Evolutionary conservation across 257 asterid species (phyloP).

Genomic region (Apocynum venetum): DNA sequence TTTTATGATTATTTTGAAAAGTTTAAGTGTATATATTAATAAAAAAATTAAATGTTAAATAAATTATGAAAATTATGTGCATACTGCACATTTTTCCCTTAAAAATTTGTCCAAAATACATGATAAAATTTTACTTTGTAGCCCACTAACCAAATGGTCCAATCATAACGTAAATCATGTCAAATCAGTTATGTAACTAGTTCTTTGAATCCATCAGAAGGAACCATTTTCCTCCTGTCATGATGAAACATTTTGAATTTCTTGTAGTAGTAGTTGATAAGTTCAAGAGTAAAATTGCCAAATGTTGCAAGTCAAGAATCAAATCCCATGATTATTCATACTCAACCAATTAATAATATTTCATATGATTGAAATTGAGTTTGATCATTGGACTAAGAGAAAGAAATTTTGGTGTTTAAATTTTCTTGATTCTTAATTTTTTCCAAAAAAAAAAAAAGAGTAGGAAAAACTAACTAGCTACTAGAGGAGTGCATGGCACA

Average conservation of each 20-base stretch:
- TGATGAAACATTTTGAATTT: conserved; percentile 20
- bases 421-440: too few relatives aligned
- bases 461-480: too few relatives aligned
- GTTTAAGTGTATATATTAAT: too few relatives aligned
- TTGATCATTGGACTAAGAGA: neutral
- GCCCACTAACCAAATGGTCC: conserved; percentile 17
- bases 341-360: neutral
- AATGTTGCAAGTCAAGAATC: neutral
- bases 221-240: conserved; percentile 23
- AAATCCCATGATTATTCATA: neutral
- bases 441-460: too few relatives aligned
- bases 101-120: neutral
- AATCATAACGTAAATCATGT: conserved; percentile 25
- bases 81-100: too few relatives aligned
- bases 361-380: neutral
- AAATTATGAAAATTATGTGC: too few relatives aligned
- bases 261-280: neutral
- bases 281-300: neutral
- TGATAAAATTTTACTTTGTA: neutral
- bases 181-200: conserved; percentile 27
- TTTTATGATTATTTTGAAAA: too few relatives aligned
- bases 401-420: too few relatives aligned
- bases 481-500: too few relatives aligned
- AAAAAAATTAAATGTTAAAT: too few relatives aligned
- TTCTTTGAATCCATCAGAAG: conserved; percentile 23